A percentile compares a stretch with the other conserved stretches of the same genome.
Evolutionary conservation across 345 rosid species (phyloP).

Genomic region (Murraya koenigii): DNA sequence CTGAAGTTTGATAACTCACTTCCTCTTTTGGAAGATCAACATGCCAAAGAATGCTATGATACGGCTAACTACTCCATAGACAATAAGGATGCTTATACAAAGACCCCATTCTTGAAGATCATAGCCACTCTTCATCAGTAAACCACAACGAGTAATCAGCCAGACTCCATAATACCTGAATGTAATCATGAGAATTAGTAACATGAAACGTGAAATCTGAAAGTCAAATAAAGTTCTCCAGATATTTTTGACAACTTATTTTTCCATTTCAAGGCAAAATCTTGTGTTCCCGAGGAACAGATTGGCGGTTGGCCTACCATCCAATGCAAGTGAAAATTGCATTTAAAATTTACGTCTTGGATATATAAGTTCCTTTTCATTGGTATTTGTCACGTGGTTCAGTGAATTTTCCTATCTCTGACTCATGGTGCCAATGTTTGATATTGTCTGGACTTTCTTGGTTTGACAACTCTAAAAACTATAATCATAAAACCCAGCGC

Average conservation of each 20-base stretch:
- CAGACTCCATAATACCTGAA: conserved; percentile 87
- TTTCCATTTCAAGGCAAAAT: background rate
- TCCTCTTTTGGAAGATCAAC: conserved; percentile 65
- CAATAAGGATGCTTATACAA: conserved; percentile 53
- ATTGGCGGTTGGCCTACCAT: background rate
- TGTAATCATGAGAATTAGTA: background rate
- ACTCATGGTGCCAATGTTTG: background rate
- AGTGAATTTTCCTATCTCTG: background rate
- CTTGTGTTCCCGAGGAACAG: background rate
- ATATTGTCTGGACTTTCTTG: background rate
- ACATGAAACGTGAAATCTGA: background rate
- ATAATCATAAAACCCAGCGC: background rate
- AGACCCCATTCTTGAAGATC: conserved; percentile 54
- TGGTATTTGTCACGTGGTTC: background rate
- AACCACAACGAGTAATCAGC: conserved; percentile 81
- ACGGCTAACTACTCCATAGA: conserved; percentile 53
- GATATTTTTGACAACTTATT: background rate
- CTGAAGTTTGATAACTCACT: conserved; percentile 31
- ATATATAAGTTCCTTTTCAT: background rate
- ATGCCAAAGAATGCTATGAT: conserved; percentile 55
- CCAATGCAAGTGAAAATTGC: background rate
- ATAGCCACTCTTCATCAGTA: conserved; percentile 55
- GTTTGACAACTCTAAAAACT: background rate
- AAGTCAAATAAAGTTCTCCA: background rate
- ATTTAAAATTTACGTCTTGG: background rate